Evolutionary conservation across 495 filamentous ascomycete species (phyloP).

Genomic region (Xylaria grammica): DNA sequence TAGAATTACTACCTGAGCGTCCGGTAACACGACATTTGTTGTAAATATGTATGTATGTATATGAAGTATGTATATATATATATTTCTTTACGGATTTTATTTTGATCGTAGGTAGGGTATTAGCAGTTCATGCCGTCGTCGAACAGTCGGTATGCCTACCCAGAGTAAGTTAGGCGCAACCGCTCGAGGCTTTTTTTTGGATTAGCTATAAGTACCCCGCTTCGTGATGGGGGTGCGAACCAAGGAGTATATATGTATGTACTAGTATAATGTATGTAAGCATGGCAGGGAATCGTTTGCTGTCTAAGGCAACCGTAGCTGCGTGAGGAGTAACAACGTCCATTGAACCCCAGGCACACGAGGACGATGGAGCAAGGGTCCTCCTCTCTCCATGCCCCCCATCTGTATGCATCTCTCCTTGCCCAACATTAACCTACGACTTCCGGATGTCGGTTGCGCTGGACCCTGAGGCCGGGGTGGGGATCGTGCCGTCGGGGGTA

Average conservation of each 20-base stretch:
- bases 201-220: neutral
- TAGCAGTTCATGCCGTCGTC: too few species aligned
- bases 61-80: too few species aligned
- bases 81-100: too few species aligned
- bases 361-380: neutral
- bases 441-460: slow-evolving; percentile 9
- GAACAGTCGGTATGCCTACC: too few species aligned
- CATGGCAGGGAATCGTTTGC: neutral
- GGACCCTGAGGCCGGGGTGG: neutral
- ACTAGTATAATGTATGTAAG: neutral
- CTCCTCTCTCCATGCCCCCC: neutral
- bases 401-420: slow-evolving; percentile 2
- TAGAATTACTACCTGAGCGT: too few species aligned
- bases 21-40: too few species aligned
- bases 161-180: too few species aligned
- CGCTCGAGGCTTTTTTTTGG: too few species aligned
- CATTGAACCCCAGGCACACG: neutral
- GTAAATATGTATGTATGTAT: too few species aligned
- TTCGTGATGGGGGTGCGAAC: neutral
- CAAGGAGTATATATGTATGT: neutral
- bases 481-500: slow-evolving; percentile 2
- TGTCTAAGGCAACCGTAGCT: neutral
- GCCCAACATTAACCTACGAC: slow-evolving; percentile 2
- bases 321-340: neutral
- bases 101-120: too few species aligned